Percentiles rank a stretch among this genome's conserved stretches.
These are phyloP conservation scores for Thermomucor indicae-seudaticae DNA, from an alignment of 371 early-diverging fungal genomes.

Conservation along the genomic window DNA sequence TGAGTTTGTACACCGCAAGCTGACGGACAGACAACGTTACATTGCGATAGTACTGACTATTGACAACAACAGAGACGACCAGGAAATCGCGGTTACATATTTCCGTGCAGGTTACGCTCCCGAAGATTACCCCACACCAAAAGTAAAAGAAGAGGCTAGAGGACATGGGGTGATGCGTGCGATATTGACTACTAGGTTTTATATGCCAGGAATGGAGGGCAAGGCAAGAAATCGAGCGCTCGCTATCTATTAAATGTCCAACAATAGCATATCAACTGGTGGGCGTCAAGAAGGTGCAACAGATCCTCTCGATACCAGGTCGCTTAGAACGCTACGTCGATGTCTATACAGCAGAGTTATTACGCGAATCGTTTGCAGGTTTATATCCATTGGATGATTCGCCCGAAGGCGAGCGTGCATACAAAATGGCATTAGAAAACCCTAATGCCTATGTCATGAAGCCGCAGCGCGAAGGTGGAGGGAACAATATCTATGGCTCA, in stretches of 20 bases:
- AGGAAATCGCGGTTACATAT: conserved; percentile 87
- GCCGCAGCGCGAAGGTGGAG: conserved; percentile 97
- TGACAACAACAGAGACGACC: conserved; percentile 45
- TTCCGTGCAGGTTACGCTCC: conserved; percentile 94
- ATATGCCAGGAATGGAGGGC: conserved; percentile 81
- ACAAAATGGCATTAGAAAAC: conserved; percentile 56
- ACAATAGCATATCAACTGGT: conserved; percentile 90
- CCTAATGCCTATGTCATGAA: conserved; percentile 85
- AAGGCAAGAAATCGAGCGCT: conserved; percentile 76
- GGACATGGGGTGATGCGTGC: neutral
- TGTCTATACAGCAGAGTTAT: conserved; percentile 41
- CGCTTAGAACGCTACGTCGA: conserved; percentile 74
- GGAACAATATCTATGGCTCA: conserved; percentile 91
- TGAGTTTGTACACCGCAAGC: conserved; percentile 13
- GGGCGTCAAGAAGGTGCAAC: conserved; percentile 96
- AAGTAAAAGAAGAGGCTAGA: conserved; percentile 24
- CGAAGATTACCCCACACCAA: conserved; percentile 75
- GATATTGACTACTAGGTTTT: neutral
- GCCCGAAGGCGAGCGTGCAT: conserved; percentile 65
- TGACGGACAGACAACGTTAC: neutral
- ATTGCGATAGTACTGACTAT: neutral
- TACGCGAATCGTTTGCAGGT: conserved; percentile 85
- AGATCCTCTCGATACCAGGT: conserved; percentile 81
- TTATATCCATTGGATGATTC: conserved; percentile 83
- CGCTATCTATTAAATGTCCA: conserved; percentile 87